These are phyloP conservation scores for Gracilaria vermiculophylla DNA, from an alignment of 23 red algal species.

Conservation along the genomic window DNA sequence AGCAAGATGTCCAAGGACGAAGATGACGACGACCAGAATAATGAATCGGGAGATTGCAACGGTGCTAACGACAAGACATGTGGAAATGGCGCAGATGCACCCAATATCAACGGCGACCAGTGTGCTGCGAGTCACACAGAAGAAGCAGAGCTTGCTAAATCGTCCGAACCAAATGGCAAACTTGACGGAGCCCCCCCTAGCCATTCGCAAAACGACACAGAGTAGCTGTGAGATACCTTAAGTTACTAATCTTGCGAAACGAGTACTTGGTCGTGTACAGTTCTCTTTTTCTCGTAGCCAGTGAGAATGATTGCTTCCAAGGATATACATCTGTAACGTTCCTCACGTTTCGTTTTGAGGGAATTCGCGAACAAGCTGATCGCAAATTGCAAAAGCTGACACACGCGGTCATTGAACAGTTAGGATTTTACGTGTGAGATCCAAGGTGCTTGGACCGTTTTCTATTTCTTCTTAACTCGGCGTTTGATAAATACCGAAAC, in stretches of 20 bases:
- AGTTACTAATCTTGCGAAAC: too few species aligned
- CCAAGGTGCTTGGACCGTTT: neutral
- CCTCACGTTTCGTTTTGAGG: neutral
- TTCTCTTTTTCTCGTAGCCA: neutral
- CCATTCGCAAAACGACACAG: neutral
- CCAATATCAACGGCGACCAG: neutral
- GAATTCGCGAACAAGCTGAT: neutral
- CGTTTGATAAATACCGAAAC: neutral
- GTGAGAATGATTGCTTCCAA: neutral
- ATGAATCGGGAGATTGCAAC: conserved; percentile 5
- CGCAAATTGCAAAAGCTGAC: neutral
- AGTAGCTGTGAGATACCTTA: too few species aligned
- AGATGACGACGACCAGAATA: neutral
- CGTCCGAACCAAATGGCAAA: neutral
- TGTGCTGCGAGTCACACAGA: neutral
- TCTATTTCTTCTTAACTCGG: neutral
- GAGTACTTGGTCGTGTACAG: conserved; percentile 10
- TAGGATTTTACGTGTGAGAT: conserved; percentile 16
- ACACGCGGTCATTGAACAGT: conserved; percentile 13
- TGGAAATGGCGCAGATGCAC: neutral
- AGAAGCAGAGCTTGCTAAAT: neutral
- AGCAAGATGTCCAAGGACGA: conserved; percentile 5
- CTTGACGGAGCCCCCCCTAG: neutral
- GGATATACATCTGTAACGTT: neutral
- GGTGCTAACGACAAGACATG: neutral